A percentile compares a stretch with the other conserved stretches of the same genome.
Conservation (phyloP, 768 basidiomycete species). For the Lactarius sp. region DNA sequence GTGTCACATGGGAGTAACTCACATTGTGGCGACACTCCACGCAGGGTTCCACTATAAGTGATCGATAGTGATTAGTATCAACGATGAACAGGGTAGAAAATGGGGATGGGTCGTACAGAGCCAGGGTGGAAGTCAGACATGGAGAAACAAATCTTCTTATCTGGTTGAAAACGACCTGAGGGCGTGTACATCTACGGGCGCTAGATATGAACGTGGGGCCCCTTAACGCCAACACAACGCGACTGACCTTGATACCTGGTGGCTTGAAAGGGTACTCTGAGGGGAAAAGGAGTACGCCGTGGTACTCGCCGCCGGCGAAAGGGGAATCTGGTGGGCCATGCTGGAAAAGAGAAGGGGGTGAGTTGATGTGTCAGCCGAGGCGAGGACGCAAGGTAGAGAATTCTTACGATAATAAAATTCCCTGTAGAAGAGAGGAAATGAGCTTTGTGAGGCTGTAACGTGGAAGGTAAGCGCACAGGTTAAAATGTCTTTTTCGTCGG, state of each 20-base stretch:
- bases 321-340: conserved; percentile 93
- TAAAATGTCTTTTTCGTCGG: conserved; percentile 96
- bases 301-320: conserved; percentile 89
- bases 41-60: conserved; percentile 81
- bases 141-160: conserved; percentile 96
- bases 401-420: conserved; percentile 88
- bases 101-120: conserved; percentile 48
- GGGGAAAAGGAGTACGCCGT: conserved; percentile 88
- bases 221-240: not conserved
- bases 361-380: conserved; percentile 12
- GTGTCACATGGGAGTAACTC: conserved; percentile 33
- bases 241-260: conserved; percentile 85
- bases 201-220: conserved; percentile 11
- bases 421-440: conserved; percentile 42
- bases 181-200: conserved; percentile 77
- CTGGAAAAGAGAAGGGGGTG: conserved; percentile 37
- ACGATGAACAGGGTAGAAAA: not conserved
- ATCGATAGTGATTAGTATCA: conserved; percentile 5
- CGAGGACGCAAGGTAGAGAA: not conserved
- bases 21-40: conserved; percentile 95
- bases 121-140: conserved; percentile 97
- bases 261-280: conserved; percentile 96
- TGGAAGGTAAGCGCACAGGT: conserved; percentile 61
- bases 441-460: not conserved
- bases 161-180: conserved; percentile 84